Evolutionary conservation across 306 rosid species (phyloP).

Genomic region (Cucurbita moschata): DNA sequence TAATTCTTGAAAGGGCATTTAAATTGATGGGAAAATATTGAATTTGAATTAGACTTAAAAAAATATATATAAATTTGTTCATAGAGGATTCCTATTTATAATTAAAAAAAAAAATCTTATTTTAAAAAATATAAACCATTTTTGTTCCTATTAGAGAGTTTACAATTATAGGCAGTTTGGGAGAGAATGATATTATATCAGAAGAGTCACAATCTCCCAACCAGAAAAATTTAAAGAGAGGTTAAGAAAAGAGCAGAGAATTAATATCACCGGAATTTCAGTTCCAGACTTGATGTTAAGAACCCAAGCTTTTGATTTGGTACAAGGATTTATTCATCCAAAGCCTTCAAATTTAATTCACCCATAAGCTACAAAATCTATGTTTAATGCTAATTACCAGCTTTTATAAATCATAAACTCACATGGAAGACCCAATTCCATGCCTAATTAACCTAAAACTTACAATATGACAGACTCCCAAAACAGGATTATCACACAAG

Average conservation of each 20-base stretch:
- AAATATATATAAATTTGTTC: background rate
- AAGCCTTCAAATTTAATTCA: background rate
- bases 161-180: background rate
- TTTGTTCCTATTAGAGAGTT: background rate
- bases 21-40: too few species aligned
- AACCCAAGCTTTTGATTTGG: background rate
- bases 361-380: background rate
- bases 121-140: background rate
- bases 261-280: background rate
- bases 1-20: too few species aligned
- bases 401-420: background rate
- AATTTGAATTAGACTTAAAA: too few species aligned
- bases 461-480: background rate
- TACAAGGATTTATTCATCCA: background rate
- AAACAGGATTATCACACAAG: background rate
- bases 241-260: background rate
- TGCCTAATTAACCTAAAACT: background rate
- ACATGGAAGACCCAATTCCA: background rate
- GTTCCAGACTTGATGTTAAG: background rate
- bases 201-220: background rate
- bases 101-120: background rate
- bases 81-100: background rate
- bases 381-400: background rate
- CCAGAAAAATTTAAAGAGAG: background rate
- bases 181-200: background rate